A percentile compares a stretch with the other conserved stretches of the same genome.
These are phyloP conservation scores for Gryganskiella cystojenkinii DNA, from an alignment of 192 early-diverging fungal genomes.

Conservation along the genomic window DNA sequence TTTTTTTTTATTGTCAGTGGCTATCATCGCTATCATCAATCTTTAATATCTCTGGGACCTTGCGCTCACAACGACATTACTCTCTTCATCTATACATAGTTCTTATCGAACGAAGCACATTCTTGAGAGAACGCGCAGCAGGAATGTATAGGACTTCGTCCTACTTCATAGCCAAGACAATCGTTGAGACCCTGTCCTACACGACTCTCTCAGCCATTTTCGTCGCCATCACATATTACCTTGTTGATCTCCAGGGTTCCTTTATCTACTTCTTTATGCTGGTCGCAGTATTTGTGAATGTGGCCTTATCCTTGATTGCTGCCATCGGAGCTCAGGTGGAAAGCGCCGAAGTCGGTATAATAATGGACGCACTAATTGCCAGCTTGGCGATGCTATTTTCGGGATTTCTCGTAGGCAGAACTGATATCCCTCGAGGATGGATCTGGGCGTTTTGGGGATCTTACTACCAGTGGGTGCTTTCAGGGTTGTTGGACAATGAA, in stretches of 20 bases:
- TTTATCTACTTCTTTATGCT: slow-evolving; percentile 75
- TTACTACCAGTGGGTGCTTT: slow-evolving; percentile 49
- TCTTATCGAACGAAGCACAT: slow-evolving; percentile 73
- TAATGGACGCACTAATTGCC: slow-evolving; percentile 78
- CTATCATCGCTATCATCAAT: too few relatives aligned
- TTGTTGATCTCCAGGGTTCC: slow-evolving; percentile 81
- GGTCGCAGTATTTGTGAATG: slow-evolving; percentile 80
- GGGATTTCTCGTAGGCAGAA: slow-evolving; percentile 40
- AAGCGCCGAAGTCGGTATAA: slow-evolving; percentile 63
- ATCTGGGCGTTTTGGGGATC: slow-evolving; percentile 54
- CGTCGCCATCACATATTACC: slow-evolving; percentile 84
- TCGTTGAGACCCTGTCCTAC: slow-evolving; percentile 23
- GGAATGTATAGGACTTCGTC: slow-evolving; percentile 76
- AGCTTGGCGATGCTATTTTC: slow-evolving; percentile 86
- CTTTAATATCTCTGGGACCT: too few relatives aligned
- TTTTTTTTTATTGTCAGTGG: slow-evolving; percentile 68
- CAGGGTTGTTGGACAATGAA: slow-evolving; percentile 34
- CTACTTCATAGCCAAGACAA: slow-evolving; percentile 76
- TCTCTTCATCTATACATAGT: too few relatives aligned
- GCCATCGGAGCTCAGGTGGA: slow-evolving; percentile 71
- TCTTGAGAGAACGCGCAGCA: slow-evolving; percentile 79
- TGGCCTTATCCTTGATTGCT: slow-evolving; percentile 79
- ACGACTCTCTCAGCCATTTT: slow-evolving; percentile 85
- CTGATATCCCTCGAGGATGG: slow-evolving; percentile 43
- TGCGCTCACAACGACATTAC: too few relatives aligned